Evolutionary conservation across 1,284 basidiomycete genomes (phyloP), one percentile per base, ranked within the genome.

Genomic region (Polyporus tsugae): DNA sequence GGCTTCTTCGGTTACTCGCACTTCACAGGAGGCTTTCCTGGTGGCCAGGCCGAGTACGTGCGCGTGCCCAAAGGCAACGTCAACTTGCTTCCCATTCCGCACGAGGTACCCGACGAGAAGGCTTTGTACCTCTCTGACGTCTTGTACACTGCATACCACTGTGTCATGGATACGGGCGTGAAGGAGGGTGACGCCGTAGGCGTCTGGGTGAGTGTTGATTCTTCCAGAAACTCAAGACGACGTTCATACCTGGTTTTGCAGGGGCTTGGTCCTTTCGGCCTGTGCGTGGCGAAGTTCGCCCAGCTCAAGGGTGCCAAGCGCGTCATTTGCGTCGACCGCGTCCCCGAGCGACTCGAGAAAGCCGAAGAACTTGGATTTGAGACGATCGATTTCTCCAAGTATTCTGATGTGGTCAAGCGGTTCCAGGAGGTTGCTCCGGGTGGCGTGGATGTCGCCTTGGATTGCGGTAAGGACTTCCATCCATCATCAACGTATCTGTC

Each of bases 1-100:
- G 92, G 90, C 0, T 90, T 93, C 82, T 91, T 93, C 73, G 91
- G 91, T 2, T 92, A 92, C 79, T 88, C 87, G 17, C 90, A 92
- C 79, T 87, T 92, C 72, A 89, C 90, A 0, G 91, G 92, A 3
- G 92, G 92, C 2, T 93, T 89, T 76, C 85, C 92, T 1, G 92
- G 88, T 25, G 91, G 90, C 0, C 93, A 95, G 76, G 87, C 89
- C 0, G 89, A 91, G 77, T 91, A 88, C 72, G 87, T 88, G 7
- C 84, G 89, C 44, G 88, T 93, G 2, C 92, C 92, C 0, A 88
- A 89, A 73, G 92, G 88, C 59, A 85, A 91, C 62, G 87, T 91
- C 67, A 94, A 94, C 79, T 83, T 89, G 52, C 83, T 94, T 44
- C 87, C 88, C 49, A 84, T 95, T 4, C 93, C 93, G 0, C 86